These are phyloP conservation scores for Colletotrichum trifolii DNA, from an alignment of 2,329 filamentous ascomycete genomes.

Conservation along the genomic window DNA sequence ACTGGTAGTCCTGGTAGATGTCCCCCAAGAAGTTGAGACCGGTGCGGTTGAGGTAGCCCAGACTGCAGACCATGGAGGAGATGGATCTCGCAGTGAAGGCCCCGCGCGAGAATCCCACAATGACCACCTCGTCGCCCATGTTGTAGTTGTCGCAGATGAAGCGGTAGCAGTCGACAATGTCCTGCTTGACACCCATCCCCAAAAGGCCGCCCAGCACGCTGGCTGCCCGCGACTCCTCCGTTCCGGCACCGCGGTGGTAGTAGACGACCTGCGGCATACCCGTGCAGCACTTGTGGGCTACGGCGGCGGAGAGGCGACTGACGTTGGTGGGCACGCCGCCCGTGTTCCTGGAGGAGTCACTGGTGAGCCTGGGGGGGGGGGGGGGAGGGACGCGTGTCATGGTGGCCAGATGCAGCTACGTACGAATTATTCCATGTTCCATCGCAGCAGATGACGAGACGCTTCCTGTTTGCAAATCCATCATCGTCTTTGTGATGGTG, in stretches of 20 bases:
- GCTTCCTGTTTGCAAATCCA: conserved; percentile 34
- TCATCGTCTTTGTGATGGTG: not conserved
- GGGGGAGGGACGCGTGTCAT: not conserved
- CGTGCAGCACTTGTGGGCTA: conserved; percentile 43
- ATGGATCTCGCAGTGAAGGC: conserved; percentile 51
- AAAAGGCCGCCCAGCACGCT: conserved; percentile 40
- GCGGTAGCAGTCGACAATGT: conserved; percentile 49
- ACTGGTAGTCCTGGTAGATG: conserved; percentile 37
- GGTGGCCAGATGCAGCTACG: not conserved
- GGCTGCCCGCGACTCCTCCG: conserved; percentile 38
- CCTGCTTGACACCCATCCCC: conserved; percentile 41
- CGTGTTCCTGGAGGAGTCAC: not conserved
- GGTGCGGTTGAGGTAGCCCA: conserved; percentile 34
- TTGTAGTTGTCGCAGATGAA: conserved; percentile 51
- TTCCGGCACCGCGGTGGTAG: conserved; percentile 51
- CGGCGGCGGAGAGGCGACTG: conserved; percentile 46
- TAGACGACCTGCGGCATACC: conserved; percentile 49
- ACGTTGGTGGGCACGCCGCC: conserved; percentile 44
- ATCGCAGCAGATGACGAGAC: conserved; percentile 49
- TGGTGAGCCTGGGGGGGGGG: not conserved
- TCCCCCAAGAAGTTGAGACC: conserved; percentile 20
- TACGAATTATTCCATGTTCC: conserved; percentile 48
- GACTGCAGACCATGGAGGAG: conserved; percentile 40
- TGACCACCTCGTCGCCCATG: conserved; percentile 47
- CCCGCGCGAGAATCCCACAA: conserved; percentile 51